Evolutionary conservation across 2,329 filamentous ascomycete genomes (phyloP).

Genomic region (Ophiocordyceps sinensis): DNA sequence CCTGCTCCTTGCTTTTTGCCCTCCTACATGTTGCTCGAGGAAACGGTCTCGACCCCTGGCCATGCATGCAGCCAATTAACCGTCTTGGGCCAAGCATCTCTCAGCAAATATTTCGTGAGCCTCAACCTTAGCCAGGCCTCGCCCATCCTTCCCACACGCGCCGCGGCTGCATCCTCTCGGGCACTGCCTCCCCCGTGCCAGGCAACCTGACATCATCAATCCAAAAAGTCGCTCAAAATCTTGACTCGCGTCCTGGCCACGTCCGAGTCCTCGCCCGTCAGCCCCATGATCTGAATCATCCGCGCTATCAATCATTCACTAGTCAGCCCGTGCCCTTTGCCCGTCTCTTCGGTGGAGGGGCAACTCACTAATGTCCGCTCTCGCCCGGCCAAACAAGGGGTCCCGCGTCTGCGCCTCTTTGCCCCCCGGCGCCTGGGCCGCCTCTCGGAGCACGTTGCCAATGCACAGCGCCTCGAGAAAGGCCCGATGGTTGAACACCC

Average conservation of each 20-base stretch:
- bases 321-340: not conserved
- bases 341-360: no score
- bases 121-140: no score
- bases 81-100: no score
- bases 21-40: no score
- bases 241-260: slow-evolving; percentile 44
- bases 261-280: slow-evolving; percentile 43
- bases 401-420: slow-evolving; percentile 34
- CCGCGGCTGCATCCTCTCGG: no score
- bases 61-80: no score
- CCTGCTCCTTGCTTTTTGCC: no score
- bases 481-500: slow-evolving; percentile 70
- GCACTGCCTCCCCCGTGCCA: no score
- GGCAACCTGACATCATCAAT: not conserved
- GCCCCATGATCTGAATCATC: slow-evolving; percentile 50
- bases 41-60: no score
- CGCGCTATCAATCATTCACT: slow-evolving; percentile 22
- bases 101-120: no score
- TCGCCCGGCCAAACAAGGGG: slow-evolving; percentile 44
- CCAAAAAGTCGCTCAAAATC: slow-evolving; percentile 40
- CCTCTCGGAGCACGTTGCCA: slow-evolving; percentile 41
- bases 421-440: slow-evolving; percentile 28
- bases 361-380: slow-evolving; percentile 43
- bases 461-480: slow-evolving; percentile 65
- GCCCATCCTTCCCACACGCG: no score